Conservation (phyloP, 164 flowering plant species). For the Cinnamomum micranthum region DNA sequence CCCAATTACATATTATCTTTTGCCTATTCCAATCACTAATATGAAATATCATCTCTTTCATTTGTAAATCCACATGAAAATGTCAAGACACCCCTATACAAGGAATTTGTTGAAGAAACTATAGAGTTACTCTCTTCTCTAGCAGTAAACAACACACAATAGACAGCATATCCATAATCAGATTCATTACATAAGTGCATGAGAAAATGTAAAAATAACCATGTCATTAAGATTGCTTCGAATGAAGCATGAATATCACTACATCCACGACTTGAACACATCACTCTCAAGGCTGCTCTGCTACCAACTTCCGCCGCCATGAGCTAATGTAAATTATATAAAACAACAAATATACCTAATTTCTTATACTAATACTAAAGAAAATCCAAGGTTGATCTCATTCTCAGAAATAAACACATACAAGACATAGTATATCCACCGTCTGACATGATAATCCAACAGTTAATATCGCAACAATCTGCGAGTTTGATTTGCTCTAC, state of each 20-base stretch:
- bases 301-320: background rate
- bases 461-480: background rate
- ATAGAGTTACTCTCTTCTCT: background rate
- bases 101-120: background rate
- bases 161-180: background rate
- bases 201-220: background rate
- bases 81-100: background rate
- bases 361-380: too few species aligned
- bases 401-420: too few species aligned
- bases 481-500: background rate
- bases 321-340: background rate
- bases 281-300: background rate
- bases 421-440: too few species aligned
- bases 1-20: background rate
- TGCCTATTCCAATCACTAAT: background rate
- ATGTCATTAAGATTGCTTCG: background rate
- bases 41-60: background rate
- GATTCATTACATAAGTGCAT: background rate
- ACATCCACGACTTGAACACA: background rate
- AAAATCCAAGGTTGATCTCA: too few species aligned
- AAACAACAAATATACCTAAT: too few species aligned
- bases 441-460: background rate
- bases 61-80: background rate
- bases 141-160: background rate
- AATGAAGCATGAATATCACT: background rate